Conservation (phyloP, 352 stramenopile species). For the Phytophthora pluvialis region DNA sequence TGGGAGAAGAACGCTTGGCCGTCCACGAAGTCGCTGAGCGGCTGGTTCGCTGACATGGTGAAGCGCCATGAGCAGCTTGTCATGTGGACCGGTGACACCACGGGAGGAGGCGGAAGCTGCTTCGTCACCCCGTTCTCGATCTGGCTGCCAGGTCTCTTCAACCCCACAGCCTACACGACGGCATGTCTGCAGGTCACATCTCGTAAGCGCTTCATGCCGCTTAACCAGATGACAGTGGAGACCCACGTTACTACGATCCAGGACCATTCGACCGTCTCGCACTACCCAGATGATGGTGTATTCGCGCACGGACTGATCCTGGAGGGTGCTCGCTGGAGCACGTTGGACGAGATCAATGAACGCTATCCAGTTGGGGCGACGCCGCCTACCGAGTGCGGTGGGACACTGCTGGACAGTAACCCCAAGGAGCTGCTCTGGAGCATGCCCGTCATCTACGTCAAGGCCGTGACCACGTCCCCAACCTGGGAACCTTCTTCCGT, state of each 20-base stretch:
- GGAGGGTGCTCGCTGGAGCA: constrained; percentile 94
- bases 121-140: constrained; percentile 94
- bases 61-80: constrained; percentile 90
- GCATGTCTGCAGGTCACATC: constrained; percentile 96
- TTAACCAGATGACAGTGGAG: constrained; percentile 97
- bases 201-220: constrained; percentile 89
- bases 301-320: constrained; percentile 97
- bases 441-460: constrained; percentile 96
- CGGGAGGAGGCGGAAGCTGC: constrained; percentile 30
- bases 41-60: constrained; percentile 95
- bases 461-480: constrained; percentile 93
- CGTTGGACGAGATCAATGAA: constrained; percentile 89
- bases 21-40: constrained; percentile 92
- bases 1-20: constrained; percentile 97
- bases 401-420: constrained; percentile 93
- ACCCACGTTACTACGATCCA: constrained; percentile 96
- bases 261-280: constrained; percentile 77
- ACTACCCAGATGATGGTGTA: constrained; percentile 91
- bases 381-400: constrained; percentile 85
- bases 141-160: constrained; percentile 96
- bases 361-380: constrained; percentile 86
- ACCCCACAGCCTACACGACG: constrained; percentile 95
- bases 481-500: constrained; percentile 95
- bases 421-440: constrained; percentile 95
- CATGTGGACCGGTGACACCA: constrained; percentile 84